A percentile compares a stretch with the other conserved stretches of the same genome.
Conservation (phyloP, 768 basidiomycete genomes). For the Phylloporus sp. region DNA sequence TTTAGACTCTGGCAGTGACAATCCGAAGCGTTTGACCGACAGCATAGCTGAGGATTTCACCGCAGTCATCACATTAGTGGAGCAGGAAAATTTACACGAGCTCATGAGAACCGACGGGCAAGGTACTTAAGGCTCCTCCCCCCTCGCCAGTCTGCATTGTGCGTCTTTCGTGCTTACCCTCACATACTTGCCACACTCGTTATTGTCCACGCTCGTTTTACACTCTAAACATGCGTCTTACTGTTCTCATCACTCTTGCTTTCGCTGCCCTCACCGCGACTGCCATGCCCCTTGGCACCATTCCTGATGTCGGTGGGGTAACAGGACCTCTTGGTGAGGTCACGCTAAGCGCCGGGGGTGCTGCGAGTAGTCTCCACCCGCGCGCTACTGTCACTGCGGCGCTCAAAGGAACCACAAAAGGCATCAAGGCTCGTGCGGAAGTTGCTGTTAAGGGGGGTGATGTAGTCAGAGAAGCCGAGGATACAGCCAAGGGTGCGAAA, state of each 20-base stretch:
- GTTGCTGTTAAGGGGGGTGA: no score
- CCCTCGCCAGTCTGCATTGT: not conserved
- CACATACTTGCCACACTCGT: conserved; percentile 8
- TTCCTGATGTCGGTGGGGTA: not conserved
- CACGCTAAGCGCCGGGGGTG: no score
- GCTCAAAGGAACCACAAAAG: no score
- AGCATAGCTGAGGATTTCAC: not conserved
- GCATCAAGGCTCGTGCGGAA: no score
- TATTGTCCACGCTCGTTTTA: not conserved
- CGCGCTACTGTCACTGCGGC: no score
- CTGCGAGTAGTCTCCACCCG: no score
- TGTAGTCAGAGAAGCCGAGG: no score
- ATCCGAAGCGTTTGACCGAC: no score
- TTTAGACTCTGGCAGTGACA: not conserved
- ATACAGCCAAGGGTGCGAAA: no score
- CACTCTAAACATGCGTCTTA: conserved; percentile 10
- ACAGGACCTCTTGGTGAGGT: not conserved
- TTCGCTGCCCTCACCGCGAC: conserved; percentile 3
- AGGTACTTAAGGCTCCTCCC: not conserved
- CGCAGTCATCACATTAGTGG: not conserved
- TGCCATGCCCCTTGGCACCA: not conserved
- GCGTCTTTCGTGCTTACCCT: not conserved
- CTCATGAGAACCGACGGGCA: not conserved
- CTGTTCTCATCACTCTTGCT: conserved; percentile 6
- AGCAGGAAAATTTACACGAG: not conserved